Base-by-base conservation (phyloP, 2,329 filamentous ascomycete species). In the Beauveria scarabaeidicola region DNA sequence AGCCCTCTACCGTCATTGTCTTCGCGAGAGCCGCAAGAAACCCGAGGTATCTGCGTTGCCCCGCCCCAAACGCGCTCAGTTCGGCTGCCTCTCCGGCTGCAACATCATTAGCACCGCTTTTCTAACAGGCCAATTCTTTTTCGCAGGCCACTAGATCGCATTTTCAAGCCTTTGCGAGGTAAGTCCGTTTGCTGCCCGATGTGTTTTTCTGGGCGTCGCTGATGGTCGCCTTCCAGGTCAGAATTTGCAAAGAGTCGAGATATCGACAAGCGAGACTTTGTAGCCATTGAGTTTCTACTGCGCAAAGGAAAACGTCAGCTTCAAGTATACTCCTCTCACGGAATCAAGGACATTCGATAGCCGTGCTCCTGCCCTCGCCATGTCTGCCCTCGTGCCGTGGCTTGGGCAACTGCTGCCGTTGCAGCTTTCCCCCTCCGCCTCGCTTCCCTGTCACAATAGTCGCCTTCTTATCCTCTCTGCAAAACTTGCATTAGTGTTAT, bases 261-360 rank as follows among this genome's bases (percentile, higher is more conserved):
- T 9, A 72, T 95, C 59, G 86, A 89, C 72, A 94, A 90, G 74
- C 91, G 90, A 66, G 91, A 96, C 69, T 96, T 96, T 73, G 79
- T 81, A 17, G 87, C 91, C 6, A 87, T 97, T 60, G 92, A 97
- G 72, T 94, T 90, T 71, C 77, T 96, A 38, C 70, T 97, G 55
- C 83, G 92, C 62, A 93, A 90, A 71, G 92, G 92, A 23, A 81
- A 83, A 44, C 82, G 90, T 48, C 91, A 96, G 70, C 77, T 97
- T 19, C 90, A 96, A 63, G 82, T 86, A 50, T 94, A 94, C 73
- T 84, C 87, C n/a, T 83, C 87, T 6, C 85, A 88, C 27, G 88
- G 87, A 3, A 91, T 96, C 67, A 90, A 85, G 68, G 90, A 94
- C 71, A 86, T 95, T 62, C 75, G 73, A 64, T 79, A 68, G 70